Evolutionary conservation across 345 rosid genomes (phyloP), one percentile per base, ranked within the genome.

Genomic region (Reutealis trisperma): DNA sequence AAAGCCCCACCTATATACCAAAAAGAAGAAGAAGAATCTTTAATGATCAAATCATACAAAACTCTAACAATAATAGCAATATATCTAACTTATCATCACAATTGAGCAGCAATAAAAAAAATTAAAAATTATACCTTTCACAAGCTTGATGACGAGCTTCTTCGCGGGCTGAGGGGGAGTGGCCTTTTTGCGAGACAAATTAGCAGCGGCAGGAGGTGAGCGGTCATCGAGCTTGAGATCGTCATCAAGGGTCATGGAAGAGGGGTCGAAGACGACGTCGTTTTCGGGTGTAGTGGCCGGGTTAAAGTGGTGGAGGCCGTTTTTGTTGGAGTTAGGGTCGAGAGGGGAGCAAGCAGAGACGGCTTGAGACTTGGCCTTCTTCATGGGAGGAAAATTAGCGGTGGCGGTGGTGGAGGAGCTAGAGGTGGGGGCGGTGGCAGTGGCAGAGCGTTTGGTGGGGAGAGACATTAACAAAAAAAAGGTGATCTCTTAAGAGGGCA

Each of bases 161-260:
- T 91, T 93, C n/a, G 94, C 77, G 37, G 97, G 98, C 78, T 91
- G 97, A 7, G 97, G 96, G 1, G 84, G 97, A 8, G 87, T 90
- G 75, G 98, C 94, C 64, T 93, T 93, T 86, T 93, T 93, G 45
- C 98, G 91, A 44, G 97, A 85, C 76, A 93, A 85, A 84, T 93
- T 93, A 18, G 95, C 94, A 70, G 87, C 83, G 19, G 84, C 84
- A 5, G 77, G 79, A 60, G 70, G 73, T 27, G 73, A 70, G 61
- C 61, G 41, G 75, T 84, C 84, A 70, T 85, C 85, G 78, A 87
- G 86, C 77, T 84, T 85, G 71, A 84, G 80, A 78, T 87, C 94
- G 65, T 93, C 97, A 45, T 89, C 92, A 71, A 83, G 84, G 41
- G 83, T 32, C 84, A 86, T 84, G 61, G 87, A 57, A 16, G 91